A percentile compares a stretch with the other conserved stretches of the same genome.
phyloP scores from a whole-genome alignment of 208 protist genomes.

The Crithidia thermophila region DNA sequence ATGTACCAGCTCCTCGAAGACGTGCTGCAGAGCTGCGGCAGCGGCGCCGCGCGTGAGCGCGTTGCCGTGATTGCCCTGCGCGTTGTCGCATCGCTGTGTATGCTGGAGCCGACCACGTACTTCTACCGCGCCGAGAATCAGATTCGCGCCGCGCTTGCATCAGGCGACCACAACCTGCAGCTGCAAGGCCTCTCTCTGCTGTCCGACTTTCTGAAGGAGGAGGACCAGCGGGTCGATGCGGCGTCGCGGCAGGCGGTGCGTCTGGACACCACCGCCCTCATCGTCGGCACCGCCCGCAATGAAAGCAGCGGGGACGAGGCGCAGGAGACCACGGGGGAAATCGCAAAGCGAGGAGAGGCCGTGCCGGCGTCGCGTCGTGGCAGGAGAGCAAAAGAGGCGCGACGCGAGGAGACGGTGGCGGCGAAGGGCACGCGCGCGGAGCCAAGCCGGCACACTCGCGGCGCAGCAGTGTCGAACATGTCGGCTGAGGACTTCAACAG shows the following conservation, averaged over 20 bases:
- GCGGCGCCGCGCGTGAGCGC: constrained; percentile 19
- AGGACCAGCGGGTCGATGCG: constrained; percentile 69
- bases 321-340: constrained; percentile 2
- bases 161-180: constrained; percentile 43
- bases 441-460: too few relatives aligned
- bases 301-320: constrained; percentile 5
- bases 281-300: constrained; percentile 15
- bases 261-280: constrained; percentile 28
- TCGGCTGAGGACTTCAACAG: constrained; percentile 56
- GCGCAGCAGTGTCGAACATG: background rate
- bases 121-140: constrained; percentile 54
- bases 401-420: too few relatives aligned
- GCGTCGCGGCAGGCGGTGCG: constrained; percentile 39
- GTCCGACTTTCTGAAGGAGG: constrained; percentile 82
- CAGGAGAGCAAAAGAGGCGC: background rate
- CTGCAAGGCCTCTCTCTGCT: constrained; percentile 77
- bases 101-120: constrained; percentile 77
- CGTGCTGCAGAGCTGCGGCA: constrained; percentile 41
- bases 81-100: constrained; percentile 78
- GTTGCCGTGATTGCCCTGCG: constrained; percentile 69
- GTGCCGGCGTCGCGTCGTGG: too few relatives aligned
- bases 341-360: too few relatives aligned
- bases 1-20: constrained; percentile 60
- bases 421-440: too few relatives aligned
- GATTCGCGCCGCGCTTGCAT: constrained; percentile 48